phyloP scores from a whole-genome alignment of 1,139 yeast genomes.

The Hyphopichia pseudoburtonii region DNA sequence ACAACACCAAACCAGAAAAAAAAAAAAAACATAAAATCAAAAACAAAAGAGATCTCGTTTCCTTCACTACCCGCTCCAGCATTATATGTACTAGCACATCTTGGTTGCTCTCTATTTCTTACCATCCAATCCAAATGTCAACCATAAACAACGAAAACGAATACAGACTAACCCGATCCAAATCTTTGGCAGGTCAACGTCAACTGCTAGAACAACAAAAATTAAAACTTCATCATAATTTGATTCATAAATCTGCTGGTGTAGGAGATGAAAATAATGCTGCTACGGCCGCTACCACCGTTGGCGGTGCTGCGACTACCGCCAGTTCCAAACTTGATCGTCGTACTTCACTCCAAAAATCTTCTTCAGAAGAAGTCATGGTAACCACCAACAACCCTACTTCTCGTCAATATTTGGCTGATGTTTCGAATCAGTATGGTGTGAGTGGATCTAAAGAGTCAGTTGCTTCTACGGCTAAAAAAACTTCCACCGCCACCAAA shows the following conservation, averaged over 20 bases:
- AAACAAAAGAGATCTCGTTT: no score
- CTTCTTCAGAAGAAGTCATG: constrained; percentile 10
- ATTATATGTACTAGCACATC: no score
- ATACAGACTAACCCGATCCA: constrained; percentile 35
- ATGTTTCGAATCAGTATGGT: constrained; percentile 42
- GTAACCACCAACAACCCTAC: constrained; percentile 4
- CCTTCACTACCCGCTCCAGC: background rate
- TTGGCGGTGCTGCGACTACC: background rate
- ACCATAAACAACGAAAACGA: constrained; percentile 45
- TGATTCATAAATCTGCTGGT: background rate
- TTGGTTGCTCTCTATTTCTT: background rate
- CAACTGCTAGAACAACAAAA: constrained; percentile 4
- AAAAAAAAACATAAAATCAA: no score
- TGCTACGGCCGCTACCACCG: background rate
- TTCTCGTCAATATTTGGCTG: constrained; percentile 37
- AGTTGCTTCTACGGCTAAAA: constrained; percentile 8
- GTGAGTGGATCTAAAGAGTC: constrained; percentile 8
- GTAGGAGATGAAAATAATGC: background rate
- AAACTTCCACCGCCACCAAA: constrained; percentile 4
- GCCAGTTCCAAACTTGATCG: background rate
- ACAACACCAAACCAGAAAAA: no score
- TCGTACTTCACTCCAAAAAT: background rate
- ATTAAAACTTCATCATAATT: constrained; percentile 1
- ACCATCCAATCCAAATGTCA: constrained; percentile 34
- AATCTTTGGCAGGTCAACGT: constrained; percentile 13